A percentile compares a stretch with the other conserved stretches of the same genome.
Conservation (phyloP, 768 basidiomycete genomes). For the Cystoderma amianthinum region DNA sequence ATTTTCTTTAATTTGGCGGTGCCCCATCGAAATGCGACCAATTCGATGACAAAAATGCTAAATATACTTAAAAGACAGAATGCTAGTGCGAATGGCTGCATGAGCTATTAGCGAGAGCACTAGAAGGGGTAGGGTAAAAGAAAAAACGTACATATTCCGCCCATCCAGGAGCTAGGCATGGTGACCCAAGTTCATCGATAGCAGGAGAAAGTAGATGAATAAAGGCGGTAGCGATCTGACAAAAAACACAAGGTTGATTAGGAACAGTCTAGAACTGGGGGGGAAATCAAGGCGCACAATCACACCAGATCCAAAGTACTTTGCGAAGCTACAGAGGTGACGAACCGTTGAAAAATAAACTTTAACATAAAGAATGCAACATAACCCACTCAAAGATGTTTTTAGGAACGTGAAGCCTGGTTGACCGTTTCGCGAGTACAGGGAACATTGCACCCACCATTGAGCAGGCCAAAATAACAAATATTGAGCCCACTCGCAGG, state of each 20-base stretch:
- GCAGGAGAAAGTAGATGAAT: constrained; percentile 80
- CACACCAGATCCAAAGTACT: constrained; percentile 88
- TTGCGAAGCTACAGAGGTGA: constrained; percentile 73
- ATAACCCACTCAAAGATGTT: constrained; percentile 64
- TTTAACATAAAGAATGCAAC: too few relatives aligned
- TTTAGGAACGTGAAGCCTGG: constrained; percentile 49
- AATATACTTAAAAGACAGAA: constrained; percentile 81
- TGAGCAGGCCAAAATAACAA: constrained; percentile 63
- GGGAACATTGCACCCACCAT: constrained; percentile 64
- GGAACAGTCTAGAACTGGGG: constrained; percentile 5
- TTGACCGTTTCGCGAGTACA: constrained; percentile 47
- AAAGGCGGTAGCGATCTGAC: constrained; percentile 85
- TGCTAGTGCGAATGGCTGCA: constrained; percentile 78
- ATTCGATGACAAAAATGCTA: constrained; percentile 75
- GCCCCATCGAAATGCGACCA: constrained; percentile 86
- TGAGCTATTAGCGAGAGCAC: background rate
- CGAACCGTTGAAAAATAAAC: too few relatives aligned
- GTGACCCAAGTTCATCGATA: constrained; percentile 58
- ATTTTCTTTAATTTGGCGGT: constrained; percentile 60
- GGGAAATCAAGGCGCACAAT: constrained; percentile 43
- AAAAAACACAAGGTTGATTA: constrained; percentile 4
- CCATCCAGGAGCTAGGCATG: constrained; percentile 72
- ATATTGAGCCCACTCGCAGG: constrained; percentile 67
- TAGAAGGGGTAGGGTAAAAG: background rate
- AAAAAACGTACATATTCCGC: constrained; percentile 62